Percentiles rank a stretch among this genome's conserved stretches.
phyloP scores from a whole-genome alignment of 192 early-diverging fungal genomes.

The Backusella mclennaniae region DNA sequence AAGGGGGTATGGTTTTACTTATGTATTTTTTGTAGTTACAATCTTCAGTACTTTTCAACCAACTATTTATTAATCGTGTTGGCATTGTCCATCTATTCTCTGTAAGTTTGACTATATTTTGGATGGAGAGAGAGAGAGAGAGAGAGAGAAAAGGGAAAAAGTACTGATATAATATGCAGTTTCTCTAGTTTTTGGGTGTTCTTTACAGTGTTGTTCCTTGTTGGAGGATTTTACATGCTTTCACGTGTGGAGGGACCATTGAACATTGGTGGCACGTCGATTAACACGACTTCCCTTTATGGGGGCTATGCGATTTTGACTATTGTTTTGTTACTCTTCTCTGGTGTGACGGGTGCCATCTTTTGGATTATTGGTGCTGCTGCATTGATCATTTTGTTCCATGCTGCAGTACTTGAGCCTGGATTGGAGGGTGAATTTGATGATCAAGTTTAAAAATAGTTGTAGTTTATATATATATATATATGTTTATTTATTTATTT shows the following conservation, averaged over 20 bases:
- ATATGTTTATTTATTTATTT: background rate
- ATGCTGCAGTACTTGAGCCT: constrained; percentile 57
- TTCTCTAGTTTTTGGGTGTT: constrained; percentile 50
- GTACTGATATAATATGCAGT: constrained; percentile 17
- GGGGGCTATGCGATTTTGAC: constrained; percentile 39
- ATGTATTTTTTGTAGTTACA: constrained; percentile 40
- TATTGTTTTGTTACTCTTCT: constrained; percentile 51
- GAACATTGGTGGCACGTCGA: constrained; percentile 33
- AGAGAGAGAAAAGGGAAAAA: background rate
- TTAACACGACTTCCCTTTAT: constrained; percentile 45
- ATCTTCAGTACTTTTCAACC: constrained; percentile 56
- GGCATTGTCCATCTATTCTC: constrained; percentile 50
- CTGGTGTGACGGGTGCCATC: constrained; percentile 48
- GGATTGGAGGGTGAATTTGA: constrained; percentile 53
- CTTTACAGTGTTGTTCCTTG: constrained; percentile 49
- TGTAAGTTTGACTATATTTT: constrained; percentile 38
- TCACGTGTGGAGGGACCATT: constrained; percentile 43
- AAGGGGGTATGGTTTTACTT: background rate
- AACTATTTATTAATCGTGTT: constrained; percentile 61
- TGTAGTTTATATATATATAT: background rate
- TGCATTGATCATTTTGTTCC: constrained; percentile 52
- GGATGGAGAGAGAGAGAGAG: background rate
- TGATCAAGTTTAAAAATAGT: background rate
- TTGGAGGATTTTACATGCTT: constrained; percentile 49
- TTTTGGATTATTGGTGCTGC: constrained; percentile 65